Base-by-base conservation (phyloP, 495 filamentous ascomycete species). In the Tuber aestivum region DNA sequence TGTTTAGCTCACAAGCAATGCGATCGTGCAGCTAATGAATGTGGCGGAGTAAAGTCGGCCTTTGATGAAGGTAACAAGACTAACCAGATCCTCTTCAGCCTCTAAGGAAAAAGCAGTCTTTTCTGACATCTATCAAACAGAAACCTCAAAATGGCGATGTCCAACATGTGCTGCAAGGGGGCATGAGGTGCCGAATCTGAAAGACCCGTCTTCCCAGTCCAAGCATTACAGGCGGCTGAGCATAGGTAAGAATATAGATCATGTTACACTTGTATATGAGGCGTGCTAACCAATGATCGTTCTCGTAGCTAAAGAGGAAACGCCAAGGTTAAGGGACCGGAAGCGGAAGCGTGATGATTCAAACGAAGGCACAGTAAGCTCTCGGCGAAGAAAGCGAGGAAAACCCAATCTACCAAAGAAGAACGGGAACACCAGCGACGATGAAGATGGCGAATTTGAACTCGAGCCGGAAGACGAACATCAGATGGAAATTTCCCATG, bases 1-100 rank as follows among this genome's bases (percentile, higher is more conserved):
- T 69, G 35, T 85, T 84, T 85, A 94, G 95, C 95, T 75, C 95
- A 98, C 87, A 90, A 92, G 81, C 92, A 97, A 89, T 98, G 95
- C 85, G 95, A 94, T 75, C 91, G 93, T 78, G 89, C 91, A 82
- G 90, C 90, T 80, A 90, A 90, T 45, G 77, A 82, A n/a, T 69
- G 21, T 45, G 81, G 81, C 73, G 91, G 92, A 65, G 86, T 96
- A 80, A 87, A 87, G 71, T 86, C 90, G 23, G 81, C 80, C 2
- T 76, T 77, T 75, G 87, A 88, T 74, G 90, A 92, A 83, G 90
- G 92, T 93, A 71, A 68, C 85, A 78, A 78, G 82, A 75, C 44
- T 74, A 69, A 72, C 41, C 9, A 38, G 23, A 68, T 61, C 56
- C 70, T 76, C 21, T 50, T 27, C 6, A 42, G 12, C 41, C 7